Percentiles rank a stretch among this genome's conserved stretches.
phyloP scores from a whole-genome alignment of 1,139 yeast genomes.

The Pichia sp. region DNA sequence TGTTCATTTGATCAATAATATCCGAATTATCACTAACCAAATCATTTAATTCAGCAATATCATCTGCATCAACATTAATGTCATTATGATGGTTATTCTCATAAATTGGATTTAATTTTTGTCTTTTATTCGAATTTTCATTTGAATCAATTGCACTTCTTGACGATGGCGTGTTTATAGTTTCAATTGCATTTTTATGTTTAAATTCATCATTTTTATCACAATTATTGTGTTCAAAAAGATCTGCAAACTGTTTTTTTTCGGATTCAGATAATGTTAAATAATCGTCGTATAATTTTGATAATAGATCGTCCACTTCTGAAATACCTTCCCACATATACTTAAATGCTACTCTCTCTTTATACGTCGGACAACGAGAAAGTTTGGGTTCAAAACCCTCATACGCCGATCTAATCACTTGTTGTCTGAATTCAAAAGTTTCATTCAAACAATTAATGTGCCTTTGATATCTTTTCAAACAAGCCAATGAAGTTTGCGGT shows the following conservation, averaged over 20 bases:
- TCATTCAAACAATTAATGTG: slow-evolving; percentile 30
- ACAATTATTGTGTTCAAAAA: not conserved
- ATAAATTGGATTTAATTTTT: not conserved
- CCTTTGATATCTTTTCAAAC: slow-evolving; percentile 30
- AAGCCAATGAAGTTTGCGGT: slow-evolving; percentile 20
- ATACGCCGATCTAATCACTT: slow-evolving; percentile 11
- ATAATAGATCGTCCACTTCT: not conserved
- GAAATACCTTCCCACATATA: slow-evolving; percentile 19
- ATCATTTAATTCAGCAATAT: slow-evolving; percentile 1
- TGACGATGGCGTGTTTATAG: not conserved
- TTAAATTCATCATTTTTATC: not conserved
- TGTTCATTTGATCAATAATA: slow-evolving; percentile 9
- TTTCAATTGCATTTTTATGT: not conserved
- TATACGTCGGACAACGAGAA: slow-evolving; percentile 13
- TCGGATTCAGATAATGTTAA: slow-evolving; percentile 2
- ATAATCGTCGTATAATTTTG: not conserved
- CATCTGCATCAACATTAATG: not conserved
- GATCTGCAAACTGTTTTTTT: slow-evolving; percentile 1
- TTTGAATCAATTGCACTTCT: not conserved
- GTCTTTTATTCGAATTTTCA: not conserved
- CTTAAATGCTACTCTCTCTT: slow-evolving; percentile 20
- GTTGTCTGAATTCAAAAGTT: slow-evolving; percentile 30
- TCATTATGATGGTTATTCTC: not conserved
- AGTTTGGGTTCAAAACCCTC: not conserved
- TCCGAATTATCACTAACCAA: slow-evolving; percentile 12